phyloP scores from a whole-genome alignment of 2,329 filamentous ascomycete species.

The Ascochyta fabae region DNA sequence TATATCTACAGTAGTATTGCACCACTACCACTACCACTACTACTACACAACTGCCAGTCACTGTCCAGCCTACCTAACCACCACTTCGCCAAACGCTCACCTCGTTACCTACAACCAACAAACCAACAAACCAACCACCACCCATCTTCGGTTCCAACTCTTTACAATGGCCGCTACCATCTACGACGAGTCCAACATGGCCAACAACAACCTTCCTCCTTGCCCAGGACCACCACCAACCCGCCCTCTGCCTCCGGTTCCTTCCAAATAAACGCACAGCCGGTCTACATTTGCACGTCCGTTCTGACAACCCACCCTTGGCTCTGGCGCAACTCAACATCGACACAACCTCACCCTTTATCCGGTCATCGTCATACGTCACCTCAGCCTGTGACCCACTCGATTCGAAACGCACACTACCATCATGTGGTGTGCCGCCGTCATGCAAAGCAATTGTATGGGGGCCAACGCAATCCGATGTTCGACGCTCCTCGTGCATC shows the following conservation, averaged over 20 bases:
- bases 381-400: conserved; percentile 27
- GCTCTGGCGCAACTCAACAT: conserved; percentile 36
- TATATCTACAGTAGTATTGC: conserved; percentile 23
- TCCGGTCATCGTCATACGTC: conserved; percentile 14
- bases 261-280: conserved; percentile 48
- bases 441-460: conserved; percentile 33
- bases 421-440: conserved; percentile 27
- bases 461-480: conserved; percentile 34
- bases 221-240: conserved; percentile 57
- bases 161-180: conserved; percentile 43
- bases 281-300: conserved; percentile 16
- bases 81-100: conserved; percentile 14
- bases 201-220: conserved; percentile 53
- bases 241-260: conserved; percentile 55
- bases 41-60: conserved; percentile 17
- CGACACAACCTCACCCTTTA: conserved; percentile 22
- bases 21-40: conserved; percentile 6
- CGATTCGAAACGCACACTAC: conserved; percentile 25
- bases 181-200: conserved; percentile 49
- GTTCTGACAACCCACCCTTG: conserved; percentile 29
- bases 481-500: conserved; percentile 33
- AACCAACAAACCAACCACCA: conserved; percentile 6
- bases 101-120: conserved; percentile 1
- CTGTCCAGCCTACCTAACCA: conserved; percentile 17
- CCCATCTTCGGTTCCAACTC: conserved; percentile 17